A percentile compares a stretch with the other conserved stretches of the same genome.
phyloP scores from a whole-genome alignment of 164 flowering plant genomes.

The Tetracentron sinense region DNA sequence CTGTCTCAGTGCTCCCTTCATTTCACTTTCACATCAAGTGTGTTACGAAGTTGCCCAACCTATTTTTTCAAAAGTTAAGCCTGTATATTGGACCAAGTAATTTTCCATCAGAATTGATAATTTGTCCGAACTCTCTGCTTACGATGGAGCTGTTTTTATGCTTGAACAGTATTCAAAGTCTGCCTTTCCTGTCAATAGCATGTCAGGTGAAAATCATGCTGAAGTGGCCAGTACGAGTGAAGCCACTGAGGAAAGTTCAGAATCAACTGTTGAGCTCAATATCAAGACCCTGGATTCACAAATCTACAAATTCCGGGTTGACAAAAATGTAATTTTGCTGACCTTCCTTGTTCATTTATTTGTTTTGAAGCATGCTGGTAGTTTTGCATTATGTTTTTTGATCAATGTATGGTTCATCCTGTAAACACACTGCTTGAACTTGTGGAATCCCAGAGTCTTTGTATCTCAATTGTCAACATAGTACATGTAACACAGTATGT shows the following conservation, averaged over 20 bases:
- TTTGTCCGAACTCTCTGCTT: too few relatives aligned
- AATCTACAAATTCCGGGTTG: slow-evolving; percentile 60
- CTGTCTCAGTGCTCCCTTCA: too few relatives aligned
- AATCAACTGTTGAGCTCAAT: slow-evolving; percentile 65
- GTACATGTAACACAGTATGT: too few relatives aligned
- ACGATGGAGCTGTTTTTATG: too few relatives aligned
- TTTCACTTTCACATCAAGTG: too few relatives aligned
- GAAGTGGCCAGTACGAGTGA: slow-evolving; percentile 54
- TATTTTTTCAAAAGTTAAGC: too few relatives aligned
- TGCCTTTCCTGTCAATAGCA: slow-evolving; percentile 18
- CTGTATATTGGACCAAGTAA: too few relatives aligned
- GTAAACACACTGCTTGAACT: not conserved
- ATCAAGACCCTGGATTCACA: slow-evolving; percentile 92
- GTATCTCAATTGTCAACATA: not conserved
- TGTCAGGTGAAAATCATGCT: slow-evolving; percentile 52
- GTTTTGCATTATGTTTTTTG: not conserved
- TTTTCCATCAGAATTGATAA: too few relatives aligned
- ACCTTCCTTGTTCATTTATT: not conserved
- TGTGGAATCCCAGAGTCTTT: not conserved
- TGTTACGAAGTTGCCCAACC: too few relatives aligned
- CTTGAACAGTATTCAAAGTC: too few relatives aligned
- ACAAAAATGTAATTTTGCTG: slow-evolving; percentile 52
- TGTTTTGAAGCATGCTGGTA: not conserved
- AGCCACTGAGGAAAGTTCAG: slow-evolving; percentile 40
- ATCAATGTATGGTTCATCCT: not conserved